phyloP scores from a whole-genome alignment of 345 rosid genomes.

The Viola odorata region DNA sequence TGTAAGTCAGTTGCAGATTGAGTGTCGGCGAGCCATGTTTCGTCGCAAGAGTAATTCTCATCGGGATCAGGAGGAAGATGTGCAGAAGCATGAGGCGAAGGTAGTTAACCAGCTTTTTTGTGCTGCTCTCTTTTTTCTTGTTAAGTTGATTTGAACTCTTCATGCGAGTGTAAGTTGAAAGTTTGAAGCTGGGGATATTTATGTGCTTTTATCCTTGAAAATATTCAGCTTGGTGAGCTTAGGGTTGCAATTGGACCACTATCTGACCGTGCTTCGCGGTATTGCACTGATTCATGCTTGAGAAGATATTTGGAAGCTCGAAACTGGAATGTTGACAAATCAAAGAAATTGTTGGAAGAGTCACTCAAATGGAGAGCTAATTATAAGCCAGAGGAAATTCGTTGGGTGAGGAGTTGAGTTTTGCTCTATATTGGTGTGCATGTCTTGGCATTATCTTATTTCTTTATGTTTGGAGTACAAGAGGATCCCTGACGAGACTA shows the following conservation, averaged over 20 bases:
- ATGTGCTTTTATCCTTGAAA: background rate
- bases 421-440: background rate
- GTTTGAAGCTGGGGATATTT: background rate
- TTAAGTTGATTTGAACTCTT: background rate
- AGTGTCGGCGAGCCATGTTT: slow-evolving; percentile 41
- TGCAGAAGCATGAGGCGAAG: slow-evolving; percentile 47
- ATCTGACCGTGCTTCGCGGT: slow-evolving; percentile 43
- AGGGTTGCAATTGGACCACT: slow-evolving; percentile 50
- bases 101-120: slow-evolving; percentile 19
- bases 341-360: slow-evolving; percentile 81
- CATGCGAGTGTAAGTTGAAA: background rate
- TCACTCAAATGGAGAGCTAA: slow-evolving; percentile 73
- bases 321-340: slow-evolving; percentile 68
- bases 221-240: slow-evolving; percentile 55
- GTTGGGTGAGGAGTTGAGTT: slow-evolving; percentile 50
- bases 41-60: slow-evolving; percentile 46
- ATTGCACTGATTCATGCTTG: slow-evolving; percentile 71
- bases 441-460: too few species aligned
- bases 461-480: background rate
- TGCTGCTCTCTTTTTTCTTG: background rate
- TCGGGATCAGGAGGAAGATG: slow-evolving; percentile 44
- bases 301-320: slow-evolving; percentile 88
- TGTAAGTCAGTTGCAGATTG: slow-evolving; percentile 14
- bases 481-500: slow-evolving; percentile 4
- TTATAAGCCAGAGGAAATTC: slow-evolving; percentile 77